These are phyloP conservation scores for Umbellularia californica DNA, from an alignment of 164 flowering plant species.

Conservation along the genomic window DNA sequence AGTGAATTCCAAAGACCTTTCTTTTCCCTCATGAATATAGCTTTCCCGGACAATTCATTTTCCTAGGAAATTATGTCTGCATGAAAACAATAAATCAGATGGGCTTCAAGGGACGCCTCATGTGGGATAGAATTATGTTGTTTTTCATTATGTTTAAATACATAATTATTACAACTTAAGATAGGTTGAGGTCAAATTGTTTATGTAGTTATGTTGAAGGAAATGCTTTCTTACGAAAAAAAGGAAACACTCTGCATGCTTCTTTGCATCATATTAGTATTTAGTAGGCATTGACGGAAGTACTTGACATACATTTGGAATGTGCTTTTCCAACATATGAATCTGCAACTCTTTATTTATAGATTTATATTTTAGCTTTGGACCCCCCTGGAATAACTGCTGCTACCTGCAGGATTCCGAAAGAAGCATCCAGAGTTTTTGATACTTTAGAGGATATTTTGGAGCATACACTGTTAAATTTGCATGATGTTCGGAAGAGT, in stretches of 20 bases:
- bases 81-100: too few relatives aligned
- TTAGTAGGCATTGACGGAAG: neutral
- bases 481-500: constrained; percentile 74
- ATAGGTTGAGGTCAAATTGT: too few relatives aligned
- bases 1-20: too few relatives aligned
- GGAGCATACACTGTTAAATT: constrained; percentile 44
- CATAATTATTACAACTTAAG: too few relatives aligned
- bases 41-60: too few relatives aligned
- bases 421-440: constrained; percentile 39
- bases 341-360: neutral
- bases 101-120: neutral
- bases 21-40: too few relatives aligned
- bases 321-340: neutral
- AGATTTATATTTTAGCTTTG: neutral
- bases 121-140: too few relatives aligned
- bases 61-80: too few relatives aligned
- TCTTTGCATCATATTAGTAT: neutral
- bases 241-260: neutral
- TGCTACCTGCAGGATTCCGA: constrained; percentile 27
- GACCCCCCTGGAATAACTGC: neutral
- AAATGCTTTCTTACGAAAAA: too few relatives aligned
- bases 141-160: too few relatives aligned
- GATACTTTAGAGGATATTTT: constrained; percentile 65
- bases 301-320: neutral
- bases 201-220: too few relatives aligned